Evolutionary conservation across 176 grass and related monocot genomes (phyloP), one percentile per base, ranked within the genome.

Genomic region (Oryza nivara): DNA sequence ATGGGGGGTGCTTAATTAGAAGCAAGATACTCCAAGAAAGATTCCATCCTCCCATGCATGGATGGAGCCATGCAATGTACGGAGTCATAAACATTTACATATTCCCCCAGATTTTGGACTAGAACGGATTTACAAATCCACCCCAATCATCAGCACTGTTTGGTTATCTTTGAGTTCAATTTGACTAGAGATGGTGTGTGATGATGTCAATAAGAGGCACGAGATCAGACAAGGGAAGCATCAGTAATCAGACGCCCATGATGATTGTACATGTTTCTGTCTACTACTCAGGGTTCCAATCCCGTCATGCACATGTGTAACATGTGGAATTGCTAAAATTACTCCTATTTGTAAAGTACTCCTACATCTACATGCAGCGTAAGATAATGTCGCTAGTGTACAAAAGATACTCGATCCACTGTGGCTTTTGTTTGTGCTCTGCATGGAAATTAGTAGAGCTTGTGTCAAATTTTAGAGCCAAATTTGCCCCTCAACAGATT

Each of bases 101-200:
- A 70, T 49, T 81, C 83, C 82, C 67, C 73, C 38, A 23, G 25
- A 86, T 82, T 73, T 72, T 10, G 67, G 83, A 78, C 83, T 77
- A 17, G 56, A 67, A 38, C 54, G 54, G 20, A n/a, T 58, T 58
- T 58, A 20, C 67, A 45, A 48, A 82, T 66, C 61, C 75, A 34
- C 17, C 47, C 48, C 9, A 78, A 73, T 82, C 66, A 51, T 5
- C 72, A 6, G 61, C 12, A 68, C 38, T 49, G 32, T 11, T 25
- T 35, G 38, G 58, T 63, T 63, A 8, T 11, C 35, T 89, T 46
- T 75, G 66, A 23, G 14, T 46, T 75, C 64, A 38, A 20, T 64
- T 63, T 80, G 78, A 66, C 77, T 20, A 9, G 13, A 34, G 65
- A 23, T 40, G 11, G 19, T 38, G 65, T 26, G 11, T 23, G 19